Base-by-base conservation (phyloP, 2,329 filamentous ascomycete species). In the Lachnellula arida region DNA sequence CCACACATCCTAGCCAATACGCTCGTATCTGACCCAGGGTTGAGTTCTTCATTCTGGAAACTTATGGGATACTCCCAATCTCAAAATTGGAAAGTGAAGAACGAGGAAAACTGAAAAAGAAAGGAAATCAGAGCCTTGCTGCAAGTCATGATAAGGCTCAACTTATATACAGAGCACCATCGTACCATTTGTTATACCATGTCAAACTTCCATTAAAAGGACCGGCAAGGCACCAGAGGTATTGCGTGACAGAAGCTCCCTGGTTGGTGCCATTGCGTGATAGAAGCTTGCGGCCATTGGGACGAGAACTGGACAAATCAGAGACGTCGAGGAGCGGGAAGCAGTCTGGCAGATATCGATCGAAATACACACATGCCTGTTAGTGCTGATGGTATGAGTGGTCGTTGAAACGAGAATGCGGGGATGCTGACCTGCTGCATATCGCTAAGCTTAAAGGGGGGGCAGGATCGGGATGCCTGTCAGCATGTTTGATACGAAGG, bases 1-100 rank as follows among this genome's bases (percentile, higher is more conserved):
- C 74, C 3, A 81, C 74, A 1, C 70, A 70, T 2, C 76, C 77
- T 9, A 81, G 72, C 73, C 74, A 81, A 64, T 80, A 81, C 32
- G 77, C 76, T 54, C 78, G 70, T 35, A 77, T 60, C 52, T 68
- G 73, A 23, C 76, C 76, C 22, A 67, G 59, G 4, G 57, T 60
- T 8, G 65, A 65, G 28, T 60, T 57, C 39, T 65, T 67, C 52
- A 54, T 55, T 15, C 15, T 47, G 43, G 7, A 28, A 28, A 28
- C 25, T 28, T 8, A 28, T 9, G 25, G 8, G 25, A 28, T 2
- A 28, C 25, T 28, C 19, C 19, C 25, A 8, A 8, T 28, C 25
- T 28, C 25, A 28, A 28, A 8, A 28, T 28, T 7, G 25, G 25
- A 8, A 28, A 28, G 25, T 8, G 1, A 5, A 28, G 25, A 28